Percentiles rank a stretch among this genome's conserved stretches.
Evolutionary conservation across 179 eudicot genomes (phyloP).

Genomic region (Spergularia azorica): DNA sequence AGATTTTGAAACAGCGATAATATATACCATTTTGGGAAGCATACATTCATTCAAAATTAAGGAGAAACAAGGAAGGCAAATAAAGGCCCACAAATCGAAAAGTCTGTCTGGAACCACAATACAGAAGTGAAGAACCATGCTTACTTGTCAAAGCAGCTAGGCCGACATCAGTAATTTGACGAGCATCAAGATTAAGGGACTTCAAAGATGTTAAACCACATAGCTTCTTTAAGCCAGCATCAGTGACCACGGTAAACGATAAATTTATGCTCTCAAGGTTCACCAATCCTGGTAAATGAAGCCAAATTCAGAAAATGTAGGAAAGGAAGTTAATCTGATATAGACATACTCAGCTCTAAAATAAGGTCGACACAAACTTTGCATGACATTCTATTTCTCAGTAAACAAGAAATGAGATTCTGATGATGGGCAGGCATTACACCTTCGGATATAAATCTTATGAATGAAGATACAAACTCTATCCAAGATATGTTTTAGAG

Average conservation of each 20-base stretch:
- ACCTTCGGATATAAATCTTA: no score
- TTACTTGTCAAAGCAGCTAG: slow-evolving; percentile 84
- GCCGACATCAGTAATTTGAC: slow-evolving; percentile 89
- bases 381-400: no score
- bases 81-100: no score
- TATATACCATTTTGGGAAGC: background rate
- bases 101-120: background rate
- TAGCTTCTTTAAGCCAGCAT: slow-evolving; percentile 69
- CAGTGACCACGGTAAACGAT: slow-evolving; percentile 82
- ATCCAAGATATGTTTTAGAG: background rate
- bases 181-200: slow-evolving; percentile 85
- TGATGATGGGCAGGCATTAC: no score
- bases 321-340: no score
- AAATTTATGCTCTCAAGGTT: slow-evolving; percentile 84
- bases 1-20: background rate
- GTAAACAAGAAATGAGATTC: no score
- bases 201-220: slow-evolving; percentile 82
- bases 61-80: background rate
- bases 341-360: no score
- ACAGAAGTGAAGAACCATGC: background rate
- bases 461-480: no score
- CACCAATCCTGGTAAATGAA: slow-evolving; percentile 49
- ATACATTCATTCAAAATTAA: background rate
- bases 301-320: background rate
- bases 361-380: no score